A percentile compares a stretch with the other conserved stretches of the same genome.
Conservation (phyloP, 2,329 filamentous ascomycete species). For the Trichoderma atrobrunneum region DNA sequence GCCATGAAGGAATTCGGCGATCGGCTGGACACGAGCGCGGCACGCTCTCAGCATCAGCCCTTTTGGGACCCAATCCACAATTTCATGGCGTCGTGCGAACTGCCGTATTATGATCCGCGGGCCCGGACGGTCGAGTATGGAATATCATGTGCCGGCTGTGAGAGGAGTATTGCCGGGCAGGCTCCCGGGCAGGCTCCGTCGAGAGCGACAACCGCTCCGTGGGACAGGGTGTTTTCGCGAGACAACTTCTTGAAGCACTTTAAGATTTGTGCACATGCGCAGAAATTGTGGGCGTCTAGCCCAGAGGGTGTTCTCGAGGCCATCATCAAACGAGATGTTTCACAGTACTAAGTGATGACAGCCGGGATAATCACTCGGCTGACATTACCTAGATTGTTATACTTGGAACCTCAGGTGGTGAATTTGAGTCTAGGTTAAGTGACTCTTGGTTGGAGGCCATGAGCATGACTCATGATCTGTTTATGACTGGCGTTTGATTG, state of each 20-base stretch:
- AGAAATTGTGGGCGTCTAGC: slow-evolving; percentile 10
- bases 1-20: slow-evolving; percentile 12
- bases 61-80: slow-evolving; percentile 12
- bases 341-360: neutral
- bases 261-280: neutral
- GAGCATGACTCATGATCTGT: neutral
- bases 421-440: neutral
- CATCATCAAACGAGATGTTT: neutral
- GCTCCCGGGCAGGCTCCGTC: neutral
- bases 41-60: slow-evolving; percentile 2
- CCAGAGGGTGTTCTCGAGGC: neutral
- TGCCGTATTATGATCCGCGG: slow-evolving; percentile 10
- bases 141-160: slow-evolving; percentile 8
- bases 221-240: slow-evolving; percentile 8
- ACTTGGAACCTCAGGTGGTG: neutral
- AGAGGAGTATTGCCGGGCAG: neutral
- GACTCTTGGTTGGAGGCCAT: neutral
- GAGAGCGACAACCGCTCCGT: neutral
- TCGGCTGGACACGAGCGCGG: neutral
- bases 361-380: neutral
- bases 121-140: neutral
- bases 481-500: neutral
- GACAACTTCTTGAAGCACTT: slow-evolving; percentile 16
- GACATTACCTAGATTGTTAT: too few species aligned
- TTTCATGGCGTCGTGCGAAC: slow-evolving; percentile 16